Conservation (phyloP, 2,329 filamentous ascomycete genomes). For the Arthroderma uncinatum region DNA sequence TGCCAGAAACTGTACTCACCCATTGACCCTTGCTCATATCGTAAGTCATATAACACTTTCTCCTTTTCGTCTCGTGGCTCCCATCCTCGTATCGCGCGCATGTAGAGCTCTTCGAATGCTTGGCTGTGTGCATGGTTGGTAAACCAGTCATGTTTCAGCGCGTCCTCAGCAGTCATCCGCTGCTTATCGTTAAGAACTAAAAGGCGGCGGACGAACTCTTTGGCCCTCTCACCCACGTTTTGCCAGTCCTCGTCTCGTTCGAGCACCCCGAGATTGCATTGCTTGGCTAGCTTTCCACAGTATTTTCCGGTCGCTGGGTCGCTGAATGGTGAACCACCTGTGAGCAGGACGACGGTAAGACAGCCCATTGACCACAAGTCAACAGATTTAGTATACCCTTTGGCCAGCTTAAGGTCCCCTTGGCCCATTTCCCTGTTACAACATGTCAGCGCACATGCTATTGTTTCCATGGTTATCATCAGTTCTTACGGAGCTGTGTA, state of each 20-base stretch:
- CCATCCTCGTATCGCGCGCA: slow-evolving; percentile 41
- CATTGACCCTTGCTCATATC: slow-evolving; percentile 1
- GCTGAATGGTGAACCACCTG: slow-evolving; percentile 40
- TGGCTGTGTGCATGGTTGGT: slow-evolving; percentile 38
- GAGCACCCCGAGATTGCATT: slow-evolving; percentile 37
- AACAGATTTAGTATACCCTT: slow-evolving; percentile 44
- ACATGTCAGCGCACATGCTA: slow-evolving; percentile 3
- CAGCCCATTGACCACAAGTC: slow-evolving; percentile 55
- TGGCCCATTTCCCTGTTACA: slow-evolving; percentile 18
- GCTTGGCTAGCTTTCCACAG: slow-evolving; percentile 24
- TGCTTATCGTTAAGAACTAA: slow-evolving; percentile 40
- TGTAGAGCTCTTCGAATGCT: slow-evolving; percentile 42
- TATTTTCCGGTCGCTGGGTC: slow-evolving; percentile 24
- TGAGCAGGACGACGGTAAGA: slow-evolving; percentile 42
- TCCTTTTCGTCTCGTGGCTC: slow-evolving; percentile 26
- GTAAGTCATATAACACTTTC: neutral
- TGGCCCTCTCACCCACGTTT: slow-evolving; percentile 34
- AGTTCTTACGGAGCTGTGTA: slow-evolving; percentile 48
- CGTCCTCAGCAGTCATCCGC: slow-evolving; percentile 44
- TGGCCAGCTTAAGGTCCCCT: neutral
- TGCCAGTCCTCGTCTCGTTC: slow-evolving; percentile 36
- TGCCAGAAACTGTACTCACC: slow-evolving; percentile 5
- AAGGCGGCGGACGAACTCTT: slow-evolving; percentile 44
- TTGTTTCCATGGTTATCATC: neutral
- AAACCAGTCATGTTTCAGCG: slow-evolving; percentile 47